Conservation (phyloP, 371 early-diverging fungal genomes). For the Conidiobolus incongruus region DNA sequence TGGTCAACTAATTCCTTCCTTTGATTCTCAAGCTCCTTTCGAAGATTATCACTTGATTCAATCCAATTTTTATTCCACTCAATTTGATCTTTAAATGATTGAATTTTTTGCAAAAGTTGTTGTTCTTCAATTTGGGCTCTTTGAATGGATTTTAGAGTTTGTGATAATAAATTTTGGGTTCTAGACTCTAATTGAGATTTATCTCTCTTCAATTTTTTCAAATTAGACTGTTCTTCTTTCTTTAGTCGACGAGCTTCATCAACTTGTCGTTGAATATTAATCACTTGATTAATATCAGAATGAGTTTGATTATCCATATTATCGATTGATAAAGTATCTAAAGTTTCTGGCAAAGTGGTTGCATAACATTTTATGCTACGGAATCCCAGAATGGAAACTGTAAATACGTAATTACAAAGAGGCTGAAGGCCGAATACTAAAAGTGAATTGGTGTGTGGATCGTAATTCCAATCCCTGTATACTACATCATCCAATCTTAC, state of each 20-base stretch:
- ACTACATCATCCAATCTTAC: not conserved
- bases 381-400: not conserved
- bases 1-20: too few species aligned
- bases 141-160: too few species aligned
- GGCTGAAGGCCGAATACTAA: not conserved
- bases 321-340: too few species aligned
- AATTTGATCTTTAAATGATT: too few species aligned
- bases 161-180: too few species aligned
- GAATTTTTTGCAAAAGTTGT: too few species aligned
- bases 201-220: not conserved
- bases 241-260: not conserved
- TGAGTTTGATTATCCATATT: too few species aligned
- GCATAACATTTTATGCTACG: not conserved
- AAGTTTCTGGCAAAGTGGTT: not conserved
- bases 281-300: not conserved
- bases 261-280: not conserved
- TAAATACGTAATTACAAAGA: not conserved
- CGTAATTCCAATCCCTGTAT: not conserved
- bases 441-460: not conserved
- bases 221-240: not conserved
- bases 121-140: too few species aligned
- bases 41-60: too few species aligned
- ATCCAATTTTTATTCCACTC: too few species aligned
- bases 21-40: too few species aligned
- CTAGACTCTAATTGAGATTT: not conserved